Percentiles rank a stretch among this genome's conserved stretches.
phyloP scores from a whole-genome alignment of 495 filamentous ascomycete genomes.

The Podospora didyma region DNA sequence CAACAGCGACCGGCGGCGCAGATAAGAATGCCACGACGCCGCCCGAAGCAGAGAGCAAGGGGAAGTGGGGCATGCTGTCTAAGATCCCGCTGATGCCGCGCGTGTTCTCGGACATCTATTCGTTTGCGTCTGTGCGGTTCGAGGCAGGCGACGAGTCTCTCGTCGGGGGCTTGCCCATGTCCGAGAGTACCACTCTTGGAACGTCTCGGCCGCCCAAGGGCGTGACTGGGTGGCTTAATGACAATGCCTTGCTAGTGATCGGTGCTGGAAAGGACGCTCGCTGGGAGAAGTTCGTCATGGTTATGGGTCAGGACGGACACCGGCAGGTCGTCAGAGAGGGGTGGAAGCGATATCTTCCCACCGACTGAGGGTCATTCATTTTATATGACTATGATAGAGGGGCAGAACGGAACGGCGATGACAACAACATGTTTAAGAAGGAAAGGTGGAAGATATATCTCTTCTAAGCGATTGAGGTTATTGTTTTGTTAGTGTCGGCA shows the following conservation, averaged over 20 bases:
- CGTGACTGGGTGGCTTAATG: conserved; percentile 69
- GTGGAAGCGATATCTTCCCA: conserved; percentile 75
- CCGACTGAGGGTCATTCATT: conserved; percentile 8
- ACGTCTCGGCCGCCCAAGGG: conserved; percentile 65
- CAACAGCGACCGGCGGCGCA: not conserved
- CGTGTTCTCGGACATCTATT: conserved; percentile 81
- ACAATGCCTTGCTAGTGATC: conserved; percentile 65
- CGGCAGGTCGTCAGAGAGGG: conserved; percentile 62
- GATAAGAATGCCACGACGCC: not conserved
- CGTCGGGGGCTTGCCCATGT: conserved; percentile 30
- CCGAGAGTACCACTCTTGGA: conserved; percentile 37
- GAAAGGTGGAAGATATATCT: too few species aligned
- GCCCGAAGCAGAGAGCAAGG: conserved; percentile 42
- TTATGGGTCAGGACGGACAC: conserved; percentile 59
- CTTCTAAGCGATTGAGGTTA: too few species aligned
- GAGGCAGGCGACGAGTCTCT: conserved; percentile 69
- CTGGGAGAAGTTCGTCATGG: conserved; percentile 79
- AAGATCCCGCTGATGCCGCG: conserved; percentile 75
- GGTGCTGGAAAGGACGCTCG: conserved; percentile 76
- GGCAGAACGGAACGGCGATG: too few species aligned
- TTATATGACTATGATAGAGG: too few species aligned
- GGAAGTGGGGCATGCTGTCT: conserved; percentile 78
- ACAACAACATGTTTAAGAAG: too few species aligned
- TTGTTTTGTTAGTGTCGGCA: too few species aligned
- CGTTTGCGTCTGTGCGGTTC: conserved; percentile 68